These are phyloP conservation scores for Coemansia interrupta DNA, from an alignment of 192 early-diverging fungal genomes.

Conservation along the genomic window DNA sequence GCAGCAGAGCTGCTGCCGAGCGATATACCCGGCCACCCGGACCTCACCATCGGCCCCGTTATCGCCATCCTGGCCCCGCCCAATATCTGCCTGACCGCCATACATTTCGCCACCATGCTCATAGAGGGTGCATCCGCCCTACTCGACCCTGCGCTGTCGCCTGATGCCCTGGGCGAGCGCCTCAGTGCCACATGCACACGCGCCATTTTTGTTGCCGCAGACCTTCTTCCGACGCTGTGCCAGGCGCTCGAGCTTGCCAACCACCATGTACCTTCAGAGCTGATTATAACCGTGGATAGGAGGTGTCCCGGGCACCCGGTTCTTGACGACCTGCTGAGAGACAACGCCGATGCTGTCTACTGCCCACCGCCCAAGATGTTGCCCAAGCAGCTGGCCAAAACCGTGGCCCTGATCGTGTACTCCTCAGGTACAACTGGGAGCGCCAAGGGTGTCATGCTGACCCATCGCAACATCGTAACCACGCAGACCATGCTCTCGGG, in stretches of 20 bases:
- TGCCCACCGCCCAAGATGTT: neutral
- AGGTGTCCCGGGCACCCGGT: neutral
- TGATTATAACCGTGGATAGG: neutral
- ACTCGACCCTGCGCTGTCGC: conserved; percentile 9
- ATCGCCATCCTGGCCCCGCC: conserved; percentile 14
- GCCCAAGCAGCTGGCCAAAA: conserved; percentile 1
- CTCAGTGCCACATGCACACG: conserved; percentile 6
- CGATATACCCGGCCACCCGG: too few relatives aligned
- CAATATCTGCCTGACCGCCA: conserved; percentile 16
- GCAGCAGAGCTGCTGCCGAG: too few relatives aligned
- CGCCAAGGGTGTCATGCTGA: conserved; percentile 38
- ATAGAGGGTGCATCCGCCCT: conserved; percentile 26
- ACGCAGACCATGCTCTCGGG: conserved; percentile 12
- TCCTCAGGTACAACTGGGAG: conserved; percentile 43
- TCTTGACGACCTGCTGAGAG: neutral
- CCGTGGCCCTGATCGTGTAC: conserved; percentile 27
- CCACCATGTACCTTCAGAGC: neutral
- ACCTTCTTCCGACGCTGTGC: conserved; percentile 16
- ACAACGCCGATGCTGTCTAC: neutral
- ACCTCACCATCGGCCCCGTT: neutral
- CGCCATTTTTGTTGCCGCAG: conserved; percentile 23
- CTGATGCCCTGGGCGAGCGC: conserved; percentile 3
- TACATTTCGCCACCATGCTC: conserved; percentile 32
- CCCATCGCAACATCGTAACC: conserved; percentile 35
- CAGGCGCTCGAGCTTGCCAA: neutral